Evolutionary conservation across 257 asterid species (phyloP).

Genomic region (Schizonepeta tenuifolia): DNA sequence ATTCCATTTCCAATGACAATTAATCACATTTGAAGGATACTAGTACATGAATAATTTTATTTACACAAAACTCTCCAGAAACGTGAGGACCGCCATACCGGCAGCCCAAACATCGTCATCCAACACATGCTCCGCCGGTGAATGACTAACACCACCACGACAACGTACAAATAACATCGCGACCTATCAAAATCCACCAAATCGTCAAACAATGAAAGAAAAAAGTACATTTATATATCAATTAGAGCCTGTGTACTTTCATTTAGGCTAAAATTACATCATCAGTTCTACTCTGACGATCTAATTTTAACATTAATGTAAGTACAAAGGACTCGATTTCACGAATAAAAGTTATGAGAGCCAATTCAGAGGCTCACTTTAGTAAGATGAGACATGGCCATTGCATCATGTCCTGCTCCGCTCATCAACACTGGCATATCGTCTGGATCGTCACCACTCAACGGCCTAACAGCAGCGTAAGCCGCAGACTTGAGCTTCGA

Average conservation of each 20-base stretch:
- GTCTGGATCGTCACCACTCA: conserved; percentile 56
- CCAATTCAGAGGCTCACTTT: conserved; percentile 39
- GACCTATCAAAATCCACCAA: conserved; percentile 49
- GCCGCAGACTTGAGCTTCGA: conserved; percentile 75
- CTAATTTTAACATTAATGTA: no score
- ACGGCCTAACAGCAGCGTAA: conserved; percentile 55
- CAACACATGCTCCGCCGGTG: conserved; percentile 86
- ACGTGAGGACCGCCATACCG: conserved; percentile 72
- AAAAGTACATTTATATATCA: background rate
- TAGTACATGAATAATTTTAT: conserved; percentile 6
- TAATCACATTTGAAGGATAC: conserved; percentile 25
- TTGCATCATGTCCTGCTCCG: conserved; percentile 99
- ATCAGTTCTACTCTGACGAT: no score
- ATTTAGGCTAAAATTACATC: no score
- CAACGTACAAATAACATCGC: conserved; percentile 95
- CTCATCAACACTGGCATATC: conserved; percentile 84
- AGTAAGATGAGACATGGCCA: conserved; percentile 97
- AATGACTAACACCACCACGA: conserved; percentile 96
- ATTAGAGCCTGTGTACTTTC: no score
- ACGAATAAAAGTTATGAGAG: background rate
- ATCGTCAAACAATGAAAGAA: conserved; percentile 16
- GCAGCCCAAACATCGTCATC: conserved; percentile 93
- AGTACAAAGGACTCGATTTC: no score
- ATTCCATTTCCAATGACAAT: conserved; percentile 19
- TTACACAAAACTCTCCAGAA: conserved; percentile 69